Evolutionary conservation across 192 early-diverging fungal species (phyloP), one percentile per base, ranked within the genome.

Genomic region (Podila clonocystis): DNA sequence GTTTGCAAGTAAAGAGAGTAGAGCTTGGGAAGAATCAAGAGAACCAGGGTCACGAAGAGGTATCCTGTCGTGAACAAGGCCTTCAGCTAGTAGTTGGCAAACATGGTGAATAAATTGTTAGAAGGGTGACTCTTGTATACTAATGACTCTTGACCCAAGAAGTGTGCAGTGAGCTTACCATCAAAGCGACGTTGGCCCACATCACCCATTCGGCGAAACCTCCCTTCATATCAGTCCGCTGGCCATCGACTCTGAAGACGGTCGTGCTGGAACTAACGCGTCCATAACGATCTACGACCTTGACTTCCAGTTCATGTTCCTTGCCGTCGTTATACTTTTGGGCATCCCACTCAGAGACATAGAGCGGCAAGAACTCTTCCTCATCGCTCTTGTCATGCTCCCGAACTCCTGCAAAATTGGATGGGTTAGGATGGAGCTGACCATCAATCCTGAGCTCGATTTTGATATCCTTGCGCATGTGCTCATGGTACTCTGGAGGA

Each of bases 151-250:
- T 3, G 9, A 34, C 3, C 29, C 1, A 45, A 31, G 12, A 26
- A 15, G 60, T 52, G 50, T 63, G 59, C 6, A 62, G 67, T 4
- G 31, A 45, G n/a, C 86, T 84, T 85, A 94, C 88, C 24, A 90
- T 73, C 13, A 71, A 57, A 1, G 90, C 74, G 71, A 91, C 87
- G 62, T 89, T 75, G 55, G 87, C 85, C 61, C 83, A 84, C 82
- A 94, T 94, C 48, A 94, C 87, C 88, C 89, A 94, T 65, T 92
- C 88, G 48, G 92, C 93, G 24, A 87, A 75, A n/a, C 91, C 87
- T 34, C 88, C 93, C 49, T 91, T 87, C 63, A 91, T 87, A 13
- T 89, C 74, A 17, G 87, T 83, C 17, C 88, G 64, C 52, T 88
- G 50, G 5, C 87, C 87, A 68, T 95, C 91, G 8, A 95, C 73